Evolutionary conservation across 2,329 filamentous ascomycete genomes (phyloP), one percentile per base, ranked within the genome.

Genomic region (Colletotrichum salicis): DNA sequence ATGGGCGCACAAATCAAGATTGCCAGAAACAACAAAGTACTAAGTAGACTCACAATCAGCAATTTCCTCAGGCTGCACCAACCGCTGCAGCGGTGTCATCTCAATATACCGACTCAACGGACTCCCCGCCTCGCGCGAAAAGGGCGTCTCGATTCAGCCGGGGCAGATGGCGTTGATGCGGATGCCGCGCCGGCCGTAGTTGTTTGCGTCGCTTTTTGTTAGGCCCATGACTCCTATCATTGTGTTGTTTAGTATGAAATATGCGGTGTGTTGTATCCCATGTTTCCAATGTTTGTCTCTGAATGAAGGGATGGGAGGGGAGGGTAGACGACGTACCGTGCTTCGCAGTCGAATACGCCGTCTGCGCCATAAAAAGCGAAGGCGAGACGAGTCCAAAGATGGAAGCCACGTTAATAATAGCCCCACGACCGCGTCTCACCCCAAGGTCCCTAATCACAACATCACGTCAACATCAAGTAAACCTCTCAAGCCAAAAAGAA

Each of bases 151-250:
- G 41, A 86, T 80, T 73, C 85, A 87, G 11, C 84, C 87, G 0
- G 88, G 89, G 67, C 89, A 90, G n/a, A 91, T 85, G 3, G 87
- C 88, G 75, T 91, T 91, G 77, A 91, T 87, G 60, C 88, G 85
- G 68, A 91, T 89, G 4, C 84, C 84, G 60, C 82, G 76, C 4
- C 81, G 76, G 1, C 85, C 86, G 78, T 90, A 90, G 1, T 83
- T 82, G 60, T 85, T 83, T 1, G 86, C 88, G 73, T 90, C 88
- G 2, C 84, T 84, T 76, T 83, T 86, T 10, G 87, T 89, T 57
- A 91, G 79, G 0, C 87, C 87, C 61, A 89, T 75, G 5, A 88
- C 84, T 35, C 76, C 80, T 78, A 31, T 51, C 11, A 12, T 7
- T 13, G 19, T 10, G 2, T 11, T 33, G 31, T 15, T 61, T 11